Conservation (phyloP, 2,329 filamentous ascomycete genomes). For the Exophiala oligosperma region DNA sequence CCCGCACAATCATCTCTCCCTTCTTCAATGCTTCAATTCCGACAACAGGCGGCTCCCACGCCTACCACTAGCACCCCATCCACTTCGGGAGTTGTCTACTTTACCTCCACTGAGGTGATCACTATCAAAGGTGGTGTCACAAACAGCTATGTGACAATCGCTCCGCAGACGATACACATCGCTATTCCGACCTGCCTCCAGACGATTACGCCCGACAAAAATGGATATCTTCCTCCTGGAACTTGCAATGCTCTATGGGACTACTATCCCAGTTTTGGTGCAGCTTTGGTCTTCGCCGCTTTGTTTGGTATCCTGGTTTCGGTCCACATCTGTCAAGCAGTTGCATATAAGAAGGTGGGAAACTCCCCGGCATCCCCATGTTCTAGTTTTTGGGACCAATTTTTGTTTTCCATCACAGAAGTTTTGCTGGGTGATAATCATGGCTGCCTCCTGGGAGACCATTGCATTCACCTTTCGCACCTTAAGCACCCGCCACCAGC, state of each 20-base stretch:
- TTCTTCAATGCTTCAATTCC: neutral
- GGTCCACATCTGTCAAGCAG: slow-evolving; percentile 36
- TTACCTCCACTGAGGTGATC: neutral
- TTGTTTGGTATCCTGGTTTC: slow-evolving; percentile 35
- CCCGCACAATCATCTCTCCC: neutral
- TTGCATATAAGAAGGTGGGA: slow-evolving; percentile 34
- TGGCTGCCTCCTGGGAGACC: slow-evolving; percentile 44
- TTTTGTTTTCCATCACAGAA: slow-evolving; percentile 28
- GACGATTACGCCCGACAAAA: slow-evolving; percentile 34
- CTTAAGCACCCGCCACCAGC: slow-evolving; percentile 43
- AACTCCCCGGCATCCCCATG: slow-evolving; percentile 11
- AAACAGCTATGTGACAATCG: neutral
- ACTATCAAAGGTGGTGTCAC: slow-evolving; percentile 1
- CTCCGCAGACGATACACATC: neutral
- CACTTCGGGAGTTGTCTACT: neutral
- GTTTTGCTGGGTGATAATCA: slow-evolving; percentile 47
- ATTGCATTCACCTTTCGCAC: slow-evolving; percentile 42
- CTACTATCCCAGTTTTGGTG: slow-evolving; percentile 35
- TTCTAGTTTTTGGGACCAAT: neutral
- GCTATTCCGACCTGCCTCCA: slow-evolving; percentile 5
- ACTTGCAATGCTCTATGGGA: slow-evolving; percentile 37
- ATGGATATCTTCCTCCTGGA: slow-evolving; percentile 39
- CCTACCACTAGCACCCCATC: neutral
- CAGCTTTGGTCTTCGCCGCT: slow-evolving; percentile 36
- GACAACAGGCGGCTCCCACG: neutral